Percentiles rank a stretch among this genome's conserved stretches.
These are phyloP conservation scores for Stropharia rugosoannulata DNA, from an alignment of 768 basidiomycete genomes.

Conservation along the genomic window DNA sequence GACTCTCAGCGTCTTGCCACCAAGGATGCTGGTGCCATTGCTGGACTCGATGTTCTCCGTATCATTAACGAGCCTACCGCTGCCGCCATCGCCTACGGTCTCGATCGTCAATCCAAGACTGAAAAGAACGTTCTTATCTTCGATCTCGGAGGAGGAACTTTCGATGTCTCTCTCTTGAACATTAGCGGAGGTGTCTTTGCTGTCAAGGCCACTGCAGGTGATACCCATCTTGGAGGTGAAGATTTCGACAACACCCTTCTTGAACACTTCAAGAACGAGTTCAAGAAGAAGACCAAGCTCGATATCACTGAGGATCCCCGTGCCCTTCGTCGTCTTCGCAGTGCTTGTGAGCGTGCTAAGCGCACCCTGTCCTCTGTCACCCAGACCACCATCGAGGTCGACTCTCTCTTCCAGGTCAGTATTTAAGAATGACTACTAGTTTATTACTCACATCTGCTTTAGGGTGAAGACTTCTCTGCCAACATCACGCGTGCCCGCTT, in stretches of 20 bases:
- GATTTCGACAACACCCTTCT: constrained; percentile 99
- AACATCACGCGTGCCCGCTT: constrained; percentile 99
- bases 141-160: constrained; percentile 99
- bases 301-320: constrained; percentile 97
- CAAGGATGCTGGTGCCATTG: constrained; percentile 97
- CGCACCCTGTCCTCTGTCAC: constrained; percentile 97
- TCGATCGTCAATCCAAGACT: constrained; percentile 89
- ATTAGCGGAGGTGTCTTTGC: constrained; percentile 98
- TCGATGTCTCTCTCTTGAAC: constrained; percentile 98
- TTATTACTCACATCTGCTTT: neutral
- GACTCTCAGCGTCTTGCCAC: constrained; percentile 99
- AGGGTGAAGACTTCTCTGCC: constrained; percentile 98
- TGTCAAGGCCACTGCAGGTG: constrained; percentile 98
- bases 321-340: constrained; percentile 92
- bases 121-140: constrained; percentile 99
- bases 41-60: constrained; percentile 98
- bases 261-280: constrained; percentile 97
- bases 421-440: neutral
- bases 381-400: constrained; percentile 98
- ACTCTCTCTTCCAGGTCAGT: constrained; percentile 91
- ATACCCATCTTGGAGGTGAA: constrained; percentile 99
- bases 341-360: constrained; percentile 99
- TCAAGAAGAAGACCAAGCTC: constrained; percentile 44
- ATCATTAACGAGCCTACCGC: constrained; percentile 99
- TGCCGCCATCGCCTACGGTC: constrained; percentile 98